Percentiles rank a stretch among this genome's conserved stretches.
These are phyloP conservation scores for Magnaporthiopsis poae DNA, from an alignment of 2,329 filamentous ascomycete genomes.

Conservation along the genomic window DNA sequence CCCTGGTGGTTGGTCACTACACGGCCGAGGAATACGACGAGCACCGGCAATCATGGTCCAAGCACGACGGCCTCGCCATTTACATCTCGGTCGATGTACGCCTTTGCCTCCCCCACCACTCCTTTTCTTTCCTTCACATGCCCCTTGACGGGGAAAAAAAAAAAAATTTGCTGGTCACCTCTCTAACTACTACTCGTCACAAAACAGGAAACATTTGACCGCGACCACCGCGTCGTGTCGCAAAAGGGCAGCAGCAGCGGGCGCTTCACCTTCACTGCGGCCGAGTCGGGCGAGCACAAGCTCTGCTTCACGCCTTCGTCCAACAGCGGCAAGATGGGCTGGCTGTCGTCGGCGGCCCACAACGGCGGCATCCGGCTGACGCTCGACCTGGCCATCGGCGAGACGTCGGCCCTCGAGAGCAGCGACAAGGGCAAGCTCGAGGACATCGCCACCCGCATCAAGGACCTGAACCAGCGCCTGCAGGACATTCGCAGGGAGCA, in stretches of 20 bases:
- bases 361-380: conserved; percentile 73
- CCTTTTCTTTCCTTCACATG: neutral
- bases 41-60: conserved; percentile 54
- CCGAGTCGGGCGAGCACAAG: conserved; percentile 88
- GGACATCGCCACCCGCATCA: conserved; percentile 78
- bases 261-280: conserved; percentile 90
- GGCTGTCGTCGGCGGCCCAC: conserved; percentile 52
- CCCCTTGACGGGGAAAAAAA: neutral
- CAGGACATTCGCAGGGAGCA: conserved; percentile 88
- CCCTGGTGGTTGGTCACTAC: conserved; percentile 88
- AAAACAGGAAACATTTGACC: conserved; percentile 80
- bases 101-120: neutral
- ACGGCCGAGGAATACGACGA: conserved; percentile 76
- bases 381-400: conserved; percentile 86
- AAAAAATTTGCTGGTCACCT: neutral
- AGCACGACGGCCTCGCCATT: conserved; percentile 68
- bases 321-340: conserved; percentile 57
- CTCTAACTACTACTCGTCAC: conserved; percentile 5
- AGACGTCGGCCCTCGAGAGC: conserved; percentile 87
- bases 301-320: conserved; percentile 87
- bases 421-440: conserved; percentile 86
- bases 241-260: conserved; percentile 68
- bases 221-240: conserved; percentile 89
- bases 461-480: conserved; percentile 78
- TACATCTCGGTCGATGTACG: conserved; percentile 76